Percentiles rank a stretch among this genome's conserved stretches.
Evolutionary conservation across 2,329 filamentous ascomycete genomes (phyloP).

Genomic region (Penicillium thymicola): DNA sequence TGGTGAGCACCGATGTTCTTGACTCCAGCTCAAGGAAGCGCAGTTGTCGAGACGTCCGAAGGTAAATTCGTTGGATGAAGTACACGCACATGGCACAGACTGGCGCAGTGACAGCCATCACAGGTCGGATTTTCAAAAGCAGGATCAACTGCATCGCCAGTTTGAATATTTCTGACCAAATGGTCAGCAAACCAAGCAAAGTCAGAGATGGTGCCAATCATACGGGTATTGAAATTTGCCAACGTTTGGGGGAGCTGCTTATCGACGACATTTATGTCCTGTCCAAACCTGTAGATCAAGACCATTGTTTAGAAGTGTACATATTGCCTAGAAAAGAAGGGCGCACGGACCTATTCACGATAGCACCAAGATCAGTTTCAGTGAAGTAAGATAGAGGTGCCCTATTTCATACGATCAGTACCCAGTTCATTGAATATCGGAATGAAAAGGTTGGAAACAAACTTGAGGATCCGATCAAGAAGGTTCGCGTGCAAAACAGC

Average conservation of each 20-base stretch:
- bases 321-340: neutral
- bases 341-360: neutral
- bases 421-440: neutral
- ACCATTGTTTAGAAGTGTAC: neutral
- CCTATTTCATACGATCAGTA: neutral
- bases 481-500: neutral
- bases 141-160: neutral
- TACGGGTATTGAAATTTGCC: conserved; percentile 1
- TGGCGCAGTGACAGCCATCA: neutral
- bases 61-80: neutral
- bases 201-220: neutral
- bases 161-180: neutral
- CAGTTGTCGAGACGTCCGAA: conserved; percentile 3
- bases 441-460: neutral
- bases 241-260: neutral
- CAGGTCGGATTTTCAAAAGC: neutral
- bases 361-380: neutral
- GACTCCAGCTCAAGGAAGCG: conserved; percentile 5
- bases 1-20: neutral
- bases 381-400: neutral
- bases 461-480: neutral
- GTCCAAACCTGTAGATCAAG: neutral
- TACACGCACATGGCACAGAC: neutral
- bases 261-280: conserved; percentile 2
- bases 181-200: neutral